Base-by-base conservation (phyloP, 768 basidiomycete species). In the Tulasnella sp. region DNA sequence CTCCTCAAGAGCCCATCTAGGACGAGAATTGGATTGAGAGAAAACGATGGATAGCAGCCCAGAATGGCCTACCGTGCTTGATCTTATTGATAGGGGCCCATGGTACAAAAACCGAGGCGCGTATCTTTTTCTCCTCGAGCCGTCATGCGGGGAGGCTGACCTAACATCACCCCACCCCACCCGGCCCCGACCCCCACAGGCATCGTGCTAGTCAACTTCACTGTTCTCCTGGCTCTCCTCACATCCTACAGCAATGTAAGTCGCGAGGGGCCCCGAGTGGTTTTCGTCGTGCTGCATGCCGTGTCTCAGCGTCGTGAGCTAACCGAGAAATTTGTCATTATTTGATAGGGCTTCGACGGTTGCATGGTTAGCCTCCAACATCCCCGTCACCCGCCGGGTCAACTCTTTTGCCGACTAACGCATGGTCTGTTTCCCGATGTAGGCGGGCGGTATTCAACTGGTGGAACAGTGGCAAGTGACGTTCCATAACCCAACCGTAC, bases 401-500 rank as follows among this genome's bases (percentile, higher is more conserved):
- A 58, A 2, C 54, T 52, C 37, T 40, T 72, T 58, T 58, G 54
- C 54, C 54, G 54, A 22, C 52, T 36, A 40, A 49, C 72, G 15
- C 42, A 49, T 64, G 29, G 12, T 52, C 22, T n/a, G 17, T 29
- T 42, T 22, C n/a, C 36, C 31, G 17, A 36, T 25, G 37, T 34
- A 74, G 72, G 72, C 54, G 22, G 54, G 54, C 54, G 54, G 54
- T 58, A 58, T 93, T 49, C 91, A 93, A 82, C 87, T 87, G 64
- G 84, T 93, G 77, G 76, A 80, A 25, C 87, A 89, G 78, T 93
- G 92, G 92, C 81, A 85, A 64, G 71, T 77, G 11, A 90, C 88
- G 80, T 93, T 93, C 82, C 76, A 84, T 72, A n/a, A 84, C 71
- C 92, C 54, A 58, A 58, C 54, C n/a, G 54, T 58, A 29, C 5